Evolutionary conservation across 2,329 filamentous ascomycete species (phyloP), one percentile per base, ranked within the genome.

Genomic region (Amauroascus niger): DNA sequence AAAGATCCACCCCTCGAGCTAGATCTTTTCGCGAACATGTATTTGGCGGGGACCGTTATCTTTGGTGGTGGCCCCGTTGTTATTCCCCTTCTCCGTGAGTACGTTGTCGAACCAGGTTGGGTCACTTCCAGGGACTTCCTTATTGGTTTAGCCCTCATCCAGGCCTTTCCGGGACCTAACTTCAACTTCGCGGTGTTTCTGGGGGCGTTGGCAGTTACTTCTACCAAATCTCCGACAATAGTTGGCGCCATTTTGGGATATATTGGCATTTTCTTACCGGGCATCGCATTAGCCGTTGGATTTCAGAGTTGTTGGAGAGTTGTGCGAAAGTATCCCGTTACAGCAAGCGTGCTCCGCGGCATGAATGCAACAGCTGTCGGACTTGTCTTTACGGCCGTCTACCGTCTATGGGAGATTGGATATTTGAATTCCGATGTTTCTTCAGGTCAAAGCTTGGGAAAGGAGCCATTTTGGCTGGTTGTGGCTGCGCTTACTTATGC

Each of bases 51-150:
- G 0, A 88, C 84, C 1, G 78, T 83, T 54, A 83, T 82, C 58
- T 80, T 83, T 48, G 81, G 81, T 2, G 81, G 81, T 1, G 81
- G 81, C 0, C 81, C 81, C 0, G 81, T 84, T 0, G 81, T 84
- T 0, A 83, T 84, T 43, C 81, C 82, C 0, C 72, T 85, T 0
- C 70, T 84, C 1, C 73, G 80, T 16, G 76, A 81, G 33, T 73
- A 73, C 59, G 72, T 87, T 33, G 85, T 87, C 0, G 74, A 76
- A 0, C 81, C 83, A 22, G 81, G 81, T 6, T 88, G 84, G 84
- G 84, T 88, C 0, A 79, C 76, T 0, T 74, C 82, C 0, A 77
- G 85, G 3, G 83, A 88, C 63, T 88, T 88, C 63, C 71, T 88
- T 0, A 79, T 88, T 47, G 85, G 84, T 0, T 77, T 88, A 0